Evolutionary conservation across 345 rosid species (phyloP), one percentile per base, ranked within the genome.

Genomic region (Gossypium arboreum): DNA sequence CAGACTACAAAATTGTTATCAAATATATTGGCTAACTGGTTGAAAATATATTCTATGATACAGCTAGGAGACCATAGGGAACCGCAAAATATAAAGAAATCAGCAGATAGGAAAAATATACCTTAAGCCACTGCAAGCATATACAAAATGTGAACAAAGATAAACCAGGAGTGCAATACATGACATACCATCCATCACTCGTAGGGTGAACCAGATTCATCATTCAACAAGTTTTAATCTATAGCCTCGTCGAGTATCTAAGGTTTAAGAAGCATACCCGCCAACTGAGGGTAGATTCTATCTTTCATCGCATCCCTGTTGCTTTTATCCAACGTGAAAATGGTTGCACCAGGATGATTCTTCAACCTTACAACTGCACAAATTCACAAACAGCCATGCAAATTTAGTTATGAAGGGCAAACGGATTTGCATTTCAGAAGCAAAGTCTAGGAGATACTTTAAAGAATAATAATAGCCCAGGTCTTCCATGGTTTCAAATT

Each of bases 291-390:
- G 80, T 67, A 83, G 50, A 91, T 78, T 62, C 84, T 78, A 24
- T 90, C 86, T 81, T 73, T 81, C 20, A 80, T 54, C 17, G 80
- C 75, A 76, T 89, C 94, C 79, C 94, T 83, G 68, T 87, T 89
- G 73, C 75, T 76, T 25, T 75, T 75, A 66, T 60, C 85, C 76
- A 89, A 68, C 1, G 86, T 82, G 79, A 88, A 81, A 45, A 89
- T 61, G 39, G 74, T 78, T 45, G 91, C 94, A 56, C 87, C 89
- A 0, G 87, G 90, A 70, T 88, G 88, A 51, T 85, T 84, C 85
- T 78, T 91, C 78, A 91, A 34, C 80, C 89, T 87, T 3, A 85
- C 85, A 68, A 88, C 97, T 91, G 86, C 83, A 76, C 13, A 76
- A 72, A 25, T 56, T 48, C 45, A 72, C 1, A 76, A 17, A 10